These are phyloP conservation scores for Misopates orontium DNA, from an alignment of 257 asterid genomes.

Conservation along the genomic window DNA sequence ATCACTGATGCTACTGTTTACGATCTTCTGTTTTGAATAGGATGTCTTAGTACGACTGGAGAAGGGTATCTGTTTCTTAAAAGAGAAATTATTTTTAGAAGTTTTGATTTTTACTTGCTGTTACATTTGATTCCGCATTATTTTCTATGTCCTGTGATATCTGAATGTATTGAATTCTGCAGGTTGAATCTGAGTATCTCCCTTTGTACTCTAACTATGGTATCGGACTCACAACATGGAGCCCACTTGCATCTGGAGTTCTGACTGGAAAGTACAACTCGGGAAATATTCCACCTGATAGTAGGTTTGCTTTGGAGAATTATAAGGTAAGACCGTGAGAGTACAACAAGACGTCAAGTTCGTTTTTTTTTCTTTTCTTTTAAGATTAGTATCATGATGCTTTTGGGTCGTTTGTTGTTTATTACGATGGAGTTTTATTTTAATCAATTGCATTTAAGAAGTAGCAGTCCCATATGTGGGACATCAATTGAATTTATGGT, in stretches of 20 bases:
- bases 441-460: too few species aligned
- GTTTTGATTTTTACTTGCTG: not conserved
- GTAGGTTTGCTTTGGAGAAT: conserved; percentile 90
- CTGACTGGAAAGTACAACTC: conserved; percentile 79
- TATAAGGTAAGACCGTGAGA: conserved; percentile 89
- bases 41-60: too few species aligned
- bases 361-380: not conserved
- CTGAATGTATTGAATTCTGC: conserved; percentile 30
- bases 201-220: conserved; percentile 86
- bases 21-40: too few species aligned
- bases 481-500: too few species aligned
- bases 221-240: conserved; percentile 96
- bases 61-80: too few species aligned
- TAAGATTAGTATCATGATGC: not conserved
- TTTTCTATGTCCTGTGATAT: conserved; percentile 18
- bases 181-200: conserved; percentile 91
- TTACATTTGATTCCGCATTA: not conserved
- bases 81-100: not conserved
- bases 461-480: too few species aligned
- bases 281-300: conserved; percentile 73
- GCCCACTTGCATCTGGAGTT: conserved; percentile 98
- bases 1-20: too few species aligned
- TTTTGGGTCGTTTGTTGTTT: not conserved
- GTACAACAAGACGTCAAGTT: not conserved
- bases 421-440: too few species aligned